Conservation (phyloP, 208 protist species). For the Acanthamoeba lenticulata region DNA sequence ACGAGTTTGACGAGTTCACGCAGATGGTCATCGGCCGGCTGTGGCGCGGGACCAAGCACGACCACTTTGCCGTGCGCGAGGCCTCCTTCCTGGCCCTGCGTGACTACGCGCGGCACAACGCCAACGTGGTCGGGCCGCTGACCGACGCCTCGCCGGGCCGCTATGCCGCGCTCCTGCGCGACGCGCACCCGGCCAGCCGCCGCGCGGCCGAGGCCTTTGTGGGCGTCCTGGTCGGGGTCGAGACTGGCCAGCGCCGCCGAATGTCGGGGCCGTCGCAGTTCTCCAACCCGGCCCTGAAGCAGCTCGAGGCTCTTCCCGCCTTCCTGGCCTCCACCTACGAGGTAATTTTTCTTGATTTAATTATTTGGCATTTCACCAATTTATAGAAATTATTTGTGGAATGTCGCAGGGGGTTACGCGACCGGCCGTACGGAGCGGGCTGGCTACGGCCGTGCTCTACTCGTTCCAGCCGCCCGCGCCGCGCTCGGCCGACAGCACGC, state of each 20-base stretch:
- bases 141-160: neutral
- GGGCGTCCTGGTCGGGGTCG: slow-evolving; percentile 21
- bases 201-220: slow-evolving; percentile 11
- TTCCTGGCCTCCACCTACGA: slow-evolving; percentile 44
- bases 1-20: slow-evolving; percentile 65
- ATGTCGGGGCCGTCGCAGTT: slow-evolving; percentile 48
- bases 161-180: neutral
- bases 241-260: slow-evolving; percentile 47
- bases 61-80: slow-evolving; percentile 33
- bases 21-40: slow-evolving; percentile 17
- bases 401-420: slow-evolving; percentile 17
- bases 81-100: slow-evolving; percentile 32
- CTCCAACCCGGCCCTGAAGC: slow-evolving; percentile 55
- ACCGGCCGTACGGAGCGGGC: slow-evolving; percentile 33
- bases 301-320: neutral
- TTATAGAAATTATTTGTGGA: too few relatives aligned
- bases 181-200: neutral
- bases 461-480: slow-evolving; percentile 50
- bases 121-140: neutral
- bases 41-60: slow-evolving; percentile 6
- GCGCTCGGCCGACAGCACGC: slow-evolving; percentile 21
- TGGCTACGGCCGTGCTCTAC: slow-evolving; percentile 51
- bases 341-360: neutral
- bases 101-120: slow-evolving; percentile 31
- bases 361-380: neutral